Base-by-base conservation (phyloP, 192 early-diverging fungal genomes). In the Polychytrium aggregatum region DNA sequence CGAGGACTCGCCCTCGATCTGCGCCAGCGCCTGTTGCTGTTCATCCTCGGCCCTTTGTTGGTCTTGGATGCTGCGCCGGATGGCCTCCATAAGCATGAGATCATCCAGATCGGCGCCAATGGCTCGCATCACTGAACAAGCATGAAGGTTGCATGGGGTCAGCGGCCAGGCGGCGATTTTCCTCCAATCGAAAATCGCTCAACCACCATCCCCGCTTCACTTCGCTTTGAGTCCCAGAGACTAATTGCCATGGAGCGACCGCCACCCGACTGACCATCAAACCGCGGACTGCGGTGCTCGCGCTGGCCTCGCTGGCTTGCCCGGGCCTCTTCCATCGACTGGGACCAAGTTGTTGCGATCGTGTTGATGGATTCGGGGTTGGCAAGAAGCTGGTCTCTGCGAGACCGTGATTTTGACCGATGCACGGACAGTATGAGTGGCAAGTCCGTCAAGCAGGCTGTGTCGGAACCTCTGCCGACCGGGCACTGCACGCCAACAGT, bases 51-150 rank as follows among this genome's bases (percentile, higher is more conserved):
- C 21, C 27, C 17, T 27, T 25, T 40, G 26, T 26, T 47, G 9
- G 31, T 64, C 50, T 21, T 36, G 40, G 29, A 64, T 34, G 3
- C 81, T 84, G 47, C 80, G 61, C 34, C 91, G 63, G 25, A 96
- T 86, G 1, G 92, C 92, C 60, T 94, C 87, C 74, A 91, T 82
- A 0, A 96, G 57, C 89, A 96, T 82, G 53, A 87, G 62, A 49
- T 96, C 92, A 48, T 96, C 91, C 22, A 96, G 48, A 49, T 96
- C 85, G 16, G 79, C 79, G 21, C 82, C 87, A 56, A 87, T 82
- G 36, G 76, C 67, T 20, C 81, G 62, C 81, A 90, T 81, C 3
- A 7, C 22, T 45, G n/a, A 4, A 10, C 39, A 50, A 51, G 18
- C 20, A 52, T 55, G 42, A 44, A 37, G 20, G 16, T 28, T 18